A percentile compares a stretch with the other conserved stretches of the same genome.
These are phyloP conservation scores for Silene vulgaris DNA, from an alignment of 179 eudicot genomes.

Conservation along the genomic window DNA sequence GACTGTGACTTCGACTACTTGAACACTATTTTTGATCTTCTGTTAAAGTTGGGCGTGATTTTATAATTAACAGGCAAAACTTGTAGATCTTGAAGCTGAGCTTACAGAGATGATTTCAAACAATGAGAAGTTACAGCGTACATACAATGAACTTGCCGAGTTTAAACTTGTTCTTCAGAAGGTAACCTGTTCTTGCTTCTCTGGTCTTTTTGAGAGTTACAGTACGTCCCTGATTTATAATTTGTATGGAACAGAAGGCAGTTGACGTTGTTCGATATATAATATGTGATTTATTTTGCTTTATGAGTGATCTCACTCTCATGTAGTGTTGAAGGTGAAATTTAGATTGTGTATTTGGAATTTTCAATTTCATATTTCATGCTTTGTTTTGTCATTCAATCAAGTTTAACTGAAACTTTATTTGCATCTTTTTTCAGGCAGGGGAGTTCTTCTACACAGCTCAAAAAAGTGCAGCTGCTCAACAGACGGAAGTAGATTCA, in stretches of 20 bases:
- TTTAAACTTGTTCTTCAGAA: slow-evolving; percentile 42
- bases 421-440: slow-evolving; percentile 35
- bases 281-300: neutral
- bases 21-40: neutral
- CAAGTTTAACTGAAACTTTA: neutral
- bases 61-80: slow-evolving; percentile 46
- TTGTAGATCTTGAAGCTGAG: slow-evolving; percentile 69
- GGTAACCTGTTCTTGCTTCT: slow-evolving; percentile 10
- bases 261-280: neutral
- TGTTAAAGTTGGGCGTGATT: neutral
- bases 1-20: neutral
- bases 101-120: slow-evolving; percentile 69
- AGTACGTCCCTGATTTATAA: neutral
- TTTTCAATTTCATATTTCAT: neutral
- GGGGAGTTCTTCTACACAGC: slow-evolving; percentile 73
- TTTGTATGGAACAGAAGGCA: neutral
- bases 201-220: neutral
- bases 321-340: neutral
- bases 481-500: slow-evolving; percentile 50
- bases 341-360: neutral
- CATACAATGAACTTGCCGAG: slow-evolving; percentile 70
- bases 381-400: neutral
- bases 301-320: neutral
- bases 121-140: slow-evolving; percentile 60
- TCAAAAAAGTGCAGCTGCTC: slow-evolving; percentile 56